Base-by-base conservation (phyloP, 1,284 basidiomycete genomes). In the Calocybe gambosa region DNA sequence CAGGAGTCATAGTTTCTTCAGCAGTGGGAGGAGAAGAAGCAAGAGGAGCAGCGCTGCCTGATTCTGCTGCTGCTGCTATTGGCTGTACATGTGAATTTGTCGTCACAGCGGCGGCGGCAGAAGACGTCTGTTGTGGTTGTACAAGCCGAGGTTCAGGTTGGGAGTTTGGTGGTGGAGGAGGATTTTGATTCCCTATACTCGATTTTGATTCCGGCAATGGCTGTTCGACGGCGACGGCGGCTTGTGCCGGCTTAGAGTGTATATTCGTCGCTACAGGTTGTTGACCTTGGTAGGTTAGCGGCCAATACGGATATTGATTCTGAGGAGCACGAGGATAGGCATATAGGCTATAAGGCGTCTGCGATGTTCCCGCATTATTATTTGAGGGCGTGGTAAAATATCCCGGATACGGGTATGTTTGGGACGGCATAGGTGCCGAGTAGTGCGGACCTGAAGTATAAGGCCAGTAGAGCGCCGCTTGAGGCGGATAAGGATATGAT, bases 281-380 rank as follows among this genome's bases (percentile, higher is more conserved):
- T 5, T 26, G 9, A 26, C 61, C 65, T 44, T 63, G 60, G 52
- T 70, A 70, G 41, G 69, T 63, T 46, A 64, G 67, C 52, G 68
- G 73, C 74, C 71, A 47, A 37, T 34, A 74, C 45, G 64, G 62
- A 46, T 61, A 57, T 39, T 62, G 59, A 28, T 42, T 46, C 23
- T 62, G n/a, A n/a, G n/a, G n/a, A n/a, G n/a, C n/a, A n/a, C n/a
- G 58, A 7, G 59, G 46, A 50, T 63, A 63, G 10, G 57, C 43
- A 45, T 64, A 64, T 10, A 55, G 49, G 26, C 53, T 56, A 34
- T 61, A 63, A 16, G 56, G 57, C 29, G 60, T 62, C 19, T 58
- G 56, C 3, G 55, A 45, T 18, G 51, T 29, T 6, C 47, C 41
- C n/a, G 28, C 46, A n/a, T n/a, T n/a, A 50, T 44, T 41, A 41